These are phyloP conservation scores for Dillenia suffruticosa DNA, from an alignment of 164 flowering plant genomes.

Conservation along the genomic window DNA sequence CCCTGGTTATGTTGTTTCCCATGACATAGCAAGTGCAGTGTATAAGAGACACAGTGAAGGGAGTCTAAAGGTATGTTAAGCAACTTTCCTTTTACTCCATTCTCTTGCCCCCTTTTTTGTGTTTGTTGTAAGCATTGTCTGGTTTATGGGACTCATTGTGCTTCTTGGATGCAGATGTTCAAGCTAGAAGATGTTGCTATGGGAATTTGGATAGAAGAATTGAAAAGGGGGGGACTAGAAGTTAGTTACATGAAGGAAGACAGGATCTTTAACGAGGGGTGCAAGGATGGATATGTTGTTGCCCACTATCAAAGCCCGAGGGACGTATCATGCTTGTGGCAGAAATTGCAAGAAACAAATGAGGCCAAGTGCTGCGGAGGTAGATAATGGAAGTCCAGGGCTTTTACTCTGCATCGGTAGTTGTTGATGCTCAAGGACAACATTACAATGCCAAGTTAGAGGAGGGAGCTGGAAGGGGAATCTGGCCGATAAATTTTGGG, in stretches of 20 bases:
- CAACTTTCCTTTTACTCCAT: no score
- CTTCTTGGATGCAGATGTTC: constrained; percentile 61
- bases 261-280: constrained; percentile 66
- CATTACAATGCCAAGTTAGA: no score
- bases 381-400: neutral
- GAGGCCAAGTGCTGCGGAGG: constrained; percentile 57
- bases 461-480: no score
- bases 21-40: constrained; percentile 71
- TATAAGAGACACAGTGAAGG: constrained; percentile 50
- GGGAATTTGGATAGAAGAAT: constrained; percentile 95
- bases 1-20: constrained; percentile 93
- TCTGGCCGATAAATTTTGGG: no score
- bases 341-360: constrained; percentile 62
- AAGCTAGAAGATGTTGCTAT: constrained; percentile 99
- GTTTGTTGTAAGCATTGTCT: no score
- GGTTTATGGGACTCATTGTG: no score
- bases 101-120: no score
- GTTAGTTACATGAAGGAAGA: constrained; percentile 73
- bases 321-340: constrained; percentile 94
- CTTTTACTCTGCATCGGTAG: no score
- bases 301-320: constrained; percentile 95
- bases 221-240: constrained; percentile 63
- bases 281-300: constrained; percentile 78
- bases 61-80: constrained; percentile 55
- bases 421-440: no score